Conservation (phyloP, 768 basidiomycete genomes). For the Leccinum incarnatum region DNA sequence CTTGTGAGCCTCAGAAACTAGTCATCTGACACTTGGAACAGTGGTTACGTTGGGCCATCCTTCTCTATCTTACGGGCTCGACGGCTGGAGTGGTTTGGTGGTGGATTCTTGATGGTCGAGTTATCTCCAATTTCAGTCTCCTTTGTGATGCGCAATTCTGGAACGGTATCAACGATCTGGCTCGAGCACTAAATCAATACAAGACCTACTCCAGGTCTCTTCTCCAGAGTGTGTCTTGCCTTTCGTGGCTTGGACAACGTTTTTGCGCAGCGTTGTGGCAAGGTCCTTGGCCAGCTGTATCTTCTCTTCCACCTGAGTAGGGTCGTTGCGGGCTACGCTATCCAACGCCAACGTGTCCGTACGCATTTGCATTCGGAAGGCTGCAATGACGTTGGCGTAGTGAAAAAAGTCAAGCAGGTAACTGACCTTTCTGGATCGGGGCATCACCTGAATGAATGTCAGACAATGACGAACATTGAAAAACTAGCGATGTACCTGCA, state of each 20-base stretch:
- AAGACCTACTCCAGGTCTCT: conserved; percentile 57
- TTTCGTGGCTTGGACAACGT: conserved; percentile 79
- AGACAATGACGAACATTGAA: neutral
- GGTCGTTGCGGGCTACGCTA: conserved; percentile 41
- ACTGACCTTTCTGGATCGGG: conserved; percentile 47
- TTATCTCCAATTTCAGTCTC: conserved; percentile 90
- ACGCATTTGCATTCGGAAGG: conserved; percentile 72
- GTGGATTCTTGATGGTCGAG: conserved; percentile 66
- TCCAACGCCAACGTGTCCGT: conserved; percentile 45
- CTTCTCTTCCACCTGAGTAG: conserved; percentile 49
- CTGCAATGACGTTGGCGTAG: conserved; percentile 36
- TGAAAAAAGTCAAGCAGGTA: neutral
- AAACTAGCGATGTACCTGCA: conserved; percentile 39
- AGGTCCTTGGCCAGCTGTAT: conserved; percentile 65
- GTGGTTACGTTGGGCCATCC: conserved; percentile 28
- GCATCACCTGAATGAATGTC: conserved; percentile 47
- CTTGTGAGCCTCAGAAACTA: conserved; percentile 28
- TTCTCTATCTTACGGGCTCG: conserved; percentile 46
- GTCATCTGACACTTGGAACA: conserved; percentile 28
- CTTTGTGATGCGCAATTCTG: conserved; percentile 70
- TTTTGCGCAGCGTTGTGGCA: conserved; percentile 69
- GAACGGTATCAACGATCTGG: neutral
- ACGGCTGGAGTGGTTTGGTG: conserved; percentile 43
- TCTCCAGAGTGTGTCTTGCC: conserved; percentile 35
- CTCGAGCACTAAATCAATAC: neutral